phyloP scores from a whole-genome alignment of 805 yeast genomes.

The Teunomyces cretensis region DNA sequence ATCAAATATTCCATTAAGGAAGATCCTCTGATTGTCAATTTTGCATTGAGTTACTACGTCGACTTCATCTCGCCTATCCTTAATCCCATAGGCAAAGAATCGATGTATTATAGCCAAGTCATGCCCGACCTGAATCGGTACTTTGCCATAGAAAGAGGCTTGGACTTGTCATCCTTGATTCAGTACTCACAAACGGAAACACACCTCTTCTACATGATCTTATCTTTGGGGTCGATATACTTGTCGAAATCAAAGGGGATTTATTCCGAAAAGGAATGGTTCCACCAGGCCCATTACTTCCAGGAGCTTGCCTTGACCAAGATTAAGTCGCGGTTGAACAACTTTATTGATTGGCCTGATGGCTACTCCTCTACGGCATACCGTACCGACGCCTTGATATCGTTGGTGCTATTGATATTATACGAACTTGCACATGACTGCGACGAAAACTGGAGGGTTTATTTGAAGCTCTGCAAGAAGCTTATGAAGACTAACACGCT shows the following conservation, averaged over 20 bases:
- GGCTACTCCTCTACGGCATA: conserved; percentile 1
- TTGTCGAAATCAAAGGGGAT: conserved; percentile 16
- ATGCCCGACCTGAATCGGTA: conserved; percentile 7
- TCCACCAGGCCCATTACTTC: conserved; percentile 14
- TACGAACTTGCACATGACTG: conserved; percentile 29
- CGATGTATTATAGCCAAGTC: conserved; percentile 9
- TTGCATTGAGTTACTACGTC: conserved; percentile 25
- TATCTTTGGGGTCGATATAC: conserved; percentile 26
- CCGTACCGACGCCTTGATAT: conserved; percentile 18
- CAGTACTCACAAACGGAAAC: conserved; percentile 23
- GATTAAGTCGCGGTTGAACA: conserved; percentile 6
- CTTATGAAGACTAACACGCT: conserved; percentile 17
- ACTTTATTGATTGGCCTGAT: conserved; percentile 4
- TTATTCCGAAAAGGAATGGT: conserved; percentile 17
- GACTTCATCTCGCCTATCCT: conserved; percentile 27
- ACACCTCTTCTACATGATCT: conserved; percentile 22
- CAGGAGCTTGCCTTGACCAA: conserved; percentile 16
- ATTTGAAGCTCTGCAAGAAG: conserved; percentile 18
- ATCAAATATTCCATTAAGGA: conserved; percentile 8
- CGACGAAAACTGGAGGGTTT: conserved; percentile 20
- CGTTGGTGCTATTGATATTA: conserved; percentile 21
- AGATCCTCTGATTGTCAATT: conserved; percentile 15
- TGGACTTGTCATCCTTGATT: conserved; percentile 19
- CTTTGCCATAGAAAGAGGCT: conserved; percentile 22
- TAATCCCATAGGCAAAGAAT: conserved; percentile 22